A percentile compares a stretch with the other conserved stretches of the same genome.
Evolutionary conservation across 2,329 filamentous ascomycete species (phyloP).

Genomic region (Monosporascus ibericus): DNA sequence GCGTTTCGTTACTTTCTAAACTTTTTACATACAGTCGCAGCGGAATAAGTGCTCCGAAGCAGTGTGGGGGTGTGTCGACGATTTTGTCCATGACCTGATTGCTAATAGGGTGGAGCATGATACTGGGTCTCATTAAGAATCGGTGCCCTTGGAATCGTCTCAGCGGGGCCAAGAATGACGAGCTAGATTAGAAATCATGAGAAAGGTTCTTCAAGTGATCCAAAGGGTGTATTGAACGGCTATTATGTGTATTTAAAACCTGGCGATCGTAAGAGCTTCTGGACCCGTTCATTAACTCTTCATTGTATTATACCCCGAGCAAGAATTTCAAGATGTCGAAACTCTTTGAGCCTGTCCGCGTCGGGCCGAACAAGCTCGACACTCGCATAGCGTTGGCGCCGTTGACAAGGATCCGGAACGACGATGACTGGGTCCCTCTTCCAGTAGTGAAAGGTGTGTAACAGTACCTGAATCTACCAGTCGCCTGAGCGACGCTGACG

Average conservation of each 20-base stretch:
- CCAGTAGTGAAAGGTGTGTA: slow-evolving; percentile 26
- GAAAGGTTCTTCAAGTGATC: too few relatives aligned
- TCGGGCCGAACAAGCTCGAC: slow-evolving; percentile 34
- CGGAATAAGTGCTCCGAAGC: too few relatives aligned
- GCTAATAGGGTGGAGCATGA: too few relatives aligned
- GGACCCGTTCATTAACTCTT: neutral
- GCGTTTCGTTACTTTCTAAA: too few relatives aligned
- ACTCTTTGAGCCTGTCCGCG: slow-evolving; percentile 33
- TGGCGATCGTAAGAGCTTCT: neutral
- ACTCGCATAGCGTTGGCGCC: slow-evolving; percentile 45
- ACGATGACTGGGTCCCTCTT: slow-evolving; percentile 40
- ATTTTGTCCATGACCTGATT: too few relatives aligned
- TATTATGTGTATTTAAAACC: neutral
- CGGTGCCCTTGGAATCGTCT: too few relatives aligned
- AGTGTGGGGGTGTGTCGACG: too few relatives aligned
- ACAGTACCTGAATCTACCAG: neutral
- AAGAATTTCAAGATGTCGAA: slow-evolving; percentile 10
- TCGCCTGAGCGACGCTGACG: neutral
- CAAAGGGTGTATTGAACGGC: too few relatives aligned
- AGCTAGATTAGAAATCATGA: too few relatives aligned
- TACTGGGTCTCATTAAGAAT: too few relatives aligned
- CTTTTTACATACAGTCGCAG: too few relatives aligned
- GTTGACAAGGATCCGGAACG: slow-evolving; percentile 36
- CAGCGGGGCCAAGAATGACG: too few relatives aligned
- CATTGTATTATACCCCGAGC: neutral